A percentile compares a stretch with the other conserved stretches of the same genome.
Evolutionary conservation across 2,329 filamentous ascomycete genomes (phyloP).

Genomic region (Simplicillium aogashimaense): DNA sequence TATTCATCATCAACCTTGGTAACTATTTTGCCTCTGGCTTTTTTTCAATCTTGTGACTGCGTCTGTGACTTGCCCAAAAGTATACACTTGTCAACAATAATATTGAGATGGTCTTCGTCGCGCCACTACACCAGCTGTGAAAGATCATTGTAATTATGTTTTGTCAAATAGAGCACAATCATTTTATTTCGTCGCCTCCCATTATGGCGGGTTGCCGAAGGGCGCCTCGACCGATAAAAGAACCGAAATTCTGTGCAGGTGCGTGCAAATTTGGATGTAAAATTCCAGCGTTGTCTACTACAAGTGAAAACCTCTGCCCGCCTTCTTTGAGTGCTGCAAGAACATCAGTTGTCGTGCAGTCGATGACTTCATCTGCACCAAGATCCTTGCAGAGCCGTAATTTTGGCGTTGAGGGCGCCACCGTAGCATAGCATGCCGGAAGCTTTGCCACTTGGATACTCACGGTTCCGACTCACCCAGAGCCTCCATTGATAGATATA

Average conservation of each 20-base stretch:
- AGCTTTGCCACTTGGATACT: slow-evolving; percentile 56
- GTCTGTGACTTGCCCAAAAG: too few relatives aligned
- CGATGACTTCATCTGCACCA: slow-evolving; percentile 56
- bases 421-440: slow-evolving; percentile 49
- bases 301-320: slow-evolving; percentile 36
- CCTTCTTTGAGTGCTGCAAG: slow-evolving; percentile 32
- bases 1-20: too few relatives aligned
- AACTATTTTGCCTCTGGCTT: too few relatives aligned
- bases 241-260: neutral
- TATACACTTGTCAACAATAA: neutral
- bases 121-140: neutral
- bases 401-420: slow-evolving; percentile 50
- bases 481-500: slow-evolving; percentile 57
- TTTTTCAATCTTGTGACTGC: too few relatives aligned
- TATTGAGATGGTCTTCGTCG: neutral
- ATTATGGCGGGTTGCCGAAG: neutral
- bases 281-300: slow-evolving; percentile 51
- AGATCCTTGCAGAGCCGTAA: slow-evolving; percentile 44
- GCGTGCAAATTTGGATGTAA: slow-evolving; percentile 24
- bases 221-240: neutral
- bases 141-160: neutral
- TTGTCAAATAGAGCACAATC: neutral
- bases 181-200: neutral
- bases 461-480: slow-evolving; percentile 51
- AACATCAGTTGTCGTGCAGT: slow-evolving; percentile 45